phyloP scores from a whole-genome alignment of 495 filamentous ascomycete species.

The Filosporella fistucella region DNA sequence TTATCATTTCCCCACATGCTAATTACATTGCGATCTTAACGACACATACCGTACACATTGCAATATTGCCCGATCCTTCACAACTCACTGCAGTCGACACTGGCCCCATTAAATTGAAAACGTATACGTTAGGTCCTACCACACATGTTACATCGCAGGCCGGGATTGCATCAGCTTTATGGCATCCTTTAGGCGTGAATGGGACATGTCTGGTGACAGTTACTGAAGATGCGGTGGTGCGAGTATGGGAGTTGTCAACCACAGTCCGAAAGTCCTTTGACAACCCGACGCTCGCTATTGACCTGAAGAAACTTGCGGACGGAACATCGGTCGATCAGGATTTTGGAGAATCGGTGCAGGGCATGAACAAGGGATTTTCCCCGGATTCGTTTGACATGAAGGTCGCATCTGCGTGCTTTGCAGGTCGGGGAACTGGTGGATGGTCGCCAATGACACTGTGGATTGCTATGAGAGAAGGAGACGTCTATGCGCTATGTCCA shows the following conservation, averaged over 20 bases:
- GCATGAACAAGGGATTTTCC: conserved; percentile 74
- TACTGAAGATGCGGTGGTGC: conserved; percentile 77
- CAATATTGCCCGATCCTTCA: conserved; percentile 69
- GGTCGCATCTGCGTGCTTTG: conserved; percentile 80
- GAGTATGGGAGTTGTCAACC: conserved; percentile 80
- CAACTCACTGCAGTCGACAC: conserved; percentile 62
- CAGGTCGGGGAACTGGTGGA: conserved; percentile 66
- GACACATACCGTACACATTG: conserved; percentile 77
- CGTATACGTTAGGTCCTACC: conserved; percentile 80
- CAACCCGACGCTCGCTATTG: conserved; percentile 71
- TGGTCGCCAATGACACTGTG: conserved; percentile 92
- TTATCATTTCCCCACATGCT: conserved; percentile 74
- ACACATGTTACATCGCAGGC: conserved; percentile 81
- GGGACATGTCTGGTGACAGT: conserved; percentile 75
- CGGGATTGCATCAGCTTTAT: conserved; percentile 69
- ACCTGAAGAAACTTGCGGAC: conserved; percentile 77
- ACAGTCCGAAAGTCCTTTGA: conserved; percentile 81
- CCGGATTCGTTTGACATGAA: conserved; percentile 84
- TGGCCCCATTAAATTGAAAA: conserved; percentile 67
- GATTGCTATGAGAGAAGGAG: conserved; percentile 83
- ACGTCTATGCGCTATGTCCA: conserved; percentile 88
- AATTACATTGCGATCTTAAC: conserved; percentile 79
- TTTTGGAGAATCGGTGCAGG: conserved; percentile 63
- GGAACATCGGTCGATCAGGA: conserved; percentile 73
- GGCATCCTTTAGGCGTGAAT: conserved; percentile 79